Conservation (phyloP, 1,139 yeast species). For the Tardiomyces blankii region DNA sequence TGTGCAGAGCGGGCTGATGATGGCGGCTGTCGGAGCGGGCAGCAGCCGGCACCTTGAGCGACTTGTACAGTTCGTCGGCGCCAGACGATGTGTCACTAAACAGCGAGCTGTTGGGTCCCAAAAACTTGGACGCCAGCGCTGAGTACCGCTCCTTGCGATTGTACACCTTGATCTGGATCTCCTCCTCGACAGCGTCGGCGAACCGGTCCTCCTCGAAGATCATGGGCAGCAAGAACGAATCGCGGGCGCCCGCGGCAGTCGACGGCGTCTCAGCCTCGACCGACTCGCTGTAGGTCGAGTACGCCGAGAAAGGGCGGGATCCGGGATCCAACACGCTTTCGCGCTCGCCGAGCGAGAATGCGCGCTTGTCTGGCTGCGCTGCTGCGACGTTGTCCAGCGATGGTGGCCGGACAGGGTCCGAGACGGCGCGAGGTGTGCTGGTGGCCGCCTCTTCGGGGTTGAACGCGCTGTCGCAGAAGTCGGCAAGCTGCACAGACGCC, state of each 20-base stretch:
- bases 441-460: not conserved
- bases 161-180: conserved; percentile 14
- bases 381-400: not conserved
- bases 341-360: not conserved
- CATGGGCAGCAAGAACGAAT: conserved; percentile 20
- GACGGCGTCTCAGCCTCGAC: not conserved
- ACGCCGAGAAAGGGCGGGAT: not conserved
- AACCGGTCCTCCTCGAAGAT: conserved; percentile 30
- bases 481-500: not conserved
- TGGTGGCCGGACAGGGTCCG: not conserved
- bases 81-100: not conserved
- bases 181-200: conserved; percentile 29
- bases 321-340: not conserved
- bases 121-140: conserved; percentile 1
- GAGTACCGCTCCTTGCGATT: conserved; percentile 1
- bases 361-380: not conserved
- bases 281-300: not conserved
- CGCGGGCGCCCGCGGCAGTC: not conserved
- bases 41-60: not conserved
- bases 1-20: not conserved
- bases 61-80: not conserved
- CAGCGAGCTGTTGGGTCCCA: not conserved
- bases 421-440: not conserved
- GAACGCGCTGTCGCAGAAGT: not conserved
- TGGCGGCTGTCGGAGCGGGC: not conserved